Percentiles rank a stretch among this genome's conserved stretches.
Conservation (phyloP, 495 filamentous ascomycete genomes). For the Lindgomyces ingoldianus region DNA sequence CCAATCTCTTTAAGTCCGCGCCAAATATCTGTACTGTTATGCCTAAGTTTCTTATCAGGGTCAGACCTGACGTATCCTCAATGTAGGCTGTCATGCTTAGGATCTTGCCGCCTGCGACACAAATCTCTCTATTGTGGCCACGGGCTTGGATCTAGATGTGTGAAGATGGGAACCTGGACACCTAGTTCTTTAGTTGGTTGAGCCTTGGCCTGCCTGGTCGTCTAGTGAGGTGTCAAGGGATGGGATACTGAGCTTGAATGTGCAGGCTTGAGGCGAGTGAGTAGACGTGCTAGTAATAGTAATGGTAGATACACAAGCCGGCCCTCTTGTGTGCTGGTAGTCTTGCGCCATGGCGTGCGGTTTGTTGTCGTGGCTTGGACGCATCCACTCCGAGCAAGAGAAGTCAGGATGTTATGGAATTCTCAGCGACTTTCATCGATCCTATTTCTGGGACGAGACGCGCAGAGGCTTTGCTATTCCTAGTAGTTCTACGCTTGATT, state of each 20-base stretch:
- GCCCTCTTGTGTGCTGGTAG: slow-evolving; percentile 39
- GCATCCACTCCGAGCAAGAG: slow-evolving; percentile 36
- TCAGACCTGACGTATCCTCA: slow-evolving; percentile 46
- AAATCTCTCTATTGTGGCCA: slow-evolving; percentile 37
- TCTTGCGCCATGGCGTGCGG: slow-evolving; percentile 45
- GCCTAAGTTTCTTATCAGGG: slow-evolving; percentile 32
- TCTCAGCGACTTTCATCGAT: slow-evolving; percentile 30
- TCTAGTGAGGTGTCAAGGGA: slow-evolving; percentile 4
- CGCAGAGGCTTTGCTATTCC: slow-evolving; percentile 37
- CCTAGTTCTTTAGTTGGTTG: slow-evolving; percentile 56
- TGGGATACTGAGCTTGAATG: slow-evolving; percentile 41
- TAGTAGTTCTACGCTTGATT: slow-evolving; percentile 33
- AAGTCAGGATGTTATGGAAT: slow-evolving; percentile 40
- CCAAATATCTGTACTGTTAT: too few relatives aligned
- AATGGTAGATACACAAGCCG: slow-evolving; percentile 46
- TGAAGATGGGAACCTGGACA: slow-evolving; percentile 46
- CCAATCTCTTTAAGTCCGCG: too few relatives aligned
- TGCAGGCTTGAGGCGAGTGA: slow-evolving; percentile 44
- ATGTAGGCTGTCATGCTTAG: slow-evolving; percentile 51
- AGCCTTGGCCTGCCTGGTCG: slow-evolving; percentile 41
- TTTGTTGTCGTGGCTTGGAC: slow-evolving; percentile 41
- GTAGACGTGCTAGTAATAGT: slow-evolving; percentile 55
- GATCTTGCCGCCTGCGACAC: slow-evolving; percentile 49
- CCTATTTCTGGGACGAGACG: slow-evolving; percentile 41
- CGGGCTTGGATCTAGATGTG: slow-evolving; percentile 52